A percentile compares a stretch with the other conserved stretches of the same genome.
Conservation (phyloP, 805 yeast species). For the Wickerhamiella brachini region DNA sequence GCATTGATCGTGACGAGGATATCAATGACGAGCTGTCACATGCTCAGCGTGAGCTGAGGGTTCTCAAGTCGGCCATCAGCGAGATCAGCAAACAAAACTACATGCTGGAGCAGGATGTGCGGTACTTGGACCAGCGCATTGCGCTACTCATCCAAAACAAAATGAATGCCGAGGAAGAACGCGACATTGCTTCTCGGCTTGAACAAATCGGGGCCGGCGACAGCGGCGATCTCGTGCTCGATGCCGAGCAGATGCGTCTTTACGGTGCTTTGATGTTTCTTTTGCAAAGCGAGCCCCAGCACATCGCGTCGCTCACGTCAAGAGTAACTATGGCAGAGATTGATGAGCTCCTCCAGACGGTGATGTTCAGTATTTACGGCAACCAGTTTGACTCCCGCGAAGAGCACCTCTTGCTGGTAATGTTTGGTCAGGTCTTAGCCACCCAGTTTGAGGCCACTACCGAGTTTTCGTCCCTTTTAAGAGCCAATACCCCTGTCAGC, state of each 20-base stretch:
- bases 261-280: constrained; percentile 18
- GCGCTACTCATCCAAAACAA: constrained; percentile 28
- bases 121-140: constrained; percentile 27
- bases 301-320: constrained; percentile 24
- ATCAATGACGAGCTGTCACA: constrained; percentile 24
- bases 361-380: constrained; percentile 30
- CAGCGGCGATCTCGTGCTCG: constrained; percentile 1
- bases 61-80: constrained; percentile 24
- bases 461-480: constrained; percentile 24
- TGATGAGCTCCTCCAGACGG: constrained; percentile 27
- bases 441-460: constrained; percentile 25
- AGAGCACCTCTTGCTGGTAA: constrained; percentile 26
- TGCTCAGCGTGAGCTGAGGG: constrained; percentile 22
- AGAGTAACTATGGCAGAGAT: constrained; percentile 25
- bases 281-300: constrained; percentile 27
- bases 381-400: constrained; percentile 28
- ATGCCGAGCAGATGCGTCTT: background rate
- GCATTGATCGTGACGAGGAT: constrained; percentile 24
- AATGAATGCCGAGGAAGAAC: constrained; percentile 25
- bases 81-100: constrained; percentile 26
- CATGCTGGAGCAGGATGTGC: constrained; percentile 26
- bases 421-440: constrained; percentile 27
- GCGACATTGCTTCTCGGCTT: constrained; percentile 23
- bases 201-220: constrained; percentile 10
- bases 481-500: constrained; percentile 29